These are phyloP conservation scores for Candida ovalis DNA, from an alignment of 805 yeast species.

Conservation along the genomic window DNA sequence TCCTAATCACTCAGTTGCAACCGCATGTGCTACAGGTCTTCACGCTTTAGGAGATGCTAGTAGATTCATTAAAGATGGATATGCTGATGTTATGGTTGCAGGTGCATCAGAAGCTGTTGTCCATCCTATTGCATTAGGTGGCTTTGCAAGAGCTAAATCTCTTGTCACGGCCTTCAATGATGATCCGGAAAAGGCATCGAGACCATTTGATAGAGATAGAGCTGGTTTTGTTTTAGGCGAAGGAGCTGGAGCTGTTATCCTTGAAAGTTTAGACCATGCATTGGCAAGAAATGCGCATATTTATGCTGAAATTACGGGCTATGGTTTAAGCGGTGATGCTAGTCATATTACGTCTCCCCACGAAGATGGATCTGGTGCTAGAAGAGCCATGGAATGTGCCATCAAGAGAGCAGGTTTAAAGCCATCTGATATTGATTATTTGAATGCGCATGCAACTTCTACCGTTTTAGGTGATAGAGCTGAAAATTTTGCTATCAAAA, in stretches of 20 bases:
- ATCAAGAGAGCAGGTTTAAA: conserved; percentile 45
- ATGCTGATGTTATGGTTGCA: conserved; percentile 83
- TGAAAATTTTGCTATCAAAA: conserved; percentile 70
- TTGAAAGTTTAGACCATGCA: conserved; percentile 81
- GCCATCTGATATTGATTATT: conserved; percentile 57
- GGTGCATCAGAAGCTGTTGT: conserved; percentile 92
- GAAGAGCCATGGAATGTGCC: conserved; percentile 77
- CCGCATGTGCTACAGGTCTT: conserved; percentile 97
- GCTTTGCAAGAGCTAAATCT: conserved; percentile 86
- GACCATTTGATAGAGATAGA: conserved; percentile 81
- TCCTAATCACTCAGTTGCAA: conserved; percentile 81
- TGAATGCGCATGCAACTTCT: conserved; percentile 97
- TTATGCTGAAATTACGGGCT: conserved; percentile 80
- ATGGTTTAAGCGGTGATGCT: conserved; percentile 91
- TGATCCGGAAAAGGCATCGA: conserved; percentile 60
- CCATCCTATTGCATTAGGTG: conserved; percentile 84
- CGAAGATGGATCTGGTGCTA: conserved; percentile 80
- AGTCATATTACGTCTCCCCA: conserved; percentile 90
- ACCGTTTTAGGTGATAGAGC: conserved; percentile 87
- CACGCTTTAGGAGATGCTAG: conserved; percentile 93
- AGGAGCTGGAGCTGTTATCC: conserved; percentile 78
- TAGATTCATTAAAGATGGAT: conserved; percentile 72
- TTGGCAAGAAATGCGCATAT: conserved; percentile 56
- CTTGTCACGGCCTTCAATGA: conserved; percentile 63
- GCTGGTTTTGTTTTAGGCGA: conserved; percentile 92